Percentiles rank a stretch among this genome's conserved stretches.
Evolutionary conservation across 1,139 yeast species (phyloP).

Genomic region (Debaryomyces udenii): DNA sequence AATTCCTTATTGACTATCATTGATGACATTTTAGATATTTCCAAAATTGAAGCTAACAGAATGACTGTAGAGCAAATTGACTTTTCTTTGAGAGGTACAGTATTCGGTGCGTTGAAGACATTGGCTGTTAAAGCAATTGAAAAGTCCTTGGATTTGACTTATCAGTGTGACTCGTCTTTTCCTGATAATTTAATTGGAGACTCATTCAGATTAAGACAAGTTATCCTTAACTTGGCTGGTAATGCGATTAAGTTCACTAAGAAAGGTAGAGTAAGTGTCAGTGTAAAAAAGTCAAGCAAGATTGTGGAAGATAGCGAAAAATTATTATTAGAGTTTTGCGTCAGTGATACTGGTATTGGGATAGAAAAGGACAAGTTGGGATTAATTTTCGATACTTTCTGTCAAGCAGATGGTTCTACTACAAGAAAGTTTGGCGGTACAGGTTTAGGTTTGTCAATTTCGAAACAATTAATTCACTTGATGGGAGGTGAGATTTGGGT

Average conservation of each 20-base stretch:
- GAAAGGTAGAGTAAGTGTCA: conserved; percentile 71
- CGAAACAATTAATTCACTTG: conserved; percentile 80
- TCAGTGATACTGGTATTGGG: conserved; percentile 88
- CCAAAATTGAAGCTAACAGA: conserved; percentile 88
- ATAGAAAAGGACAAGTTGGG: conserved; percentile 82
- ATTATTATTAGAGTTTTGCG: conserved; percentile 77
- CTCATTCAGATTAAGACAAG: conserved; percentile 83
- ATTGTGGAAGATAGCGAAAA: conserved; percentile 52
- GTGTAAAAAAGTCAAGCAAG: conserved; percentile 56
- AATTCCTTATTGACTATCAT: conserved; percentile 81
- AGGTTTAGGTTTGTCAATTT: conserved; percentile 82
- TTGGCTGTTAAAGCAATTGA: conserved; percentile 88
- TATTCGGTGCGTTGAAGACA: conserved; percentile 85
- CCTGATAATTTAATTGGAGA: conserved; percentile 87
- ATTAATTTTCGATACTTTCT: conserved; percentile 81
- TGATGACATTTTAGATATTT: conserved; percentile 87
- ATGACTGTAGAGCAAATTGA: conserved; percentile 92
- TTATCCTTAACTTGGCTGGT: conserved; percentile 80
- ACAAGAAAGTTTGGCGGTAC: conserved; percentile 93
- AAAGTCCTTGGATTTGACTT: conserved; percentile 75
- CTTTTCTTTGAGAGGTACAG: conserved; percentile 81
- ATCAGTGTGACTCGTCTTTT: conserved; percentile 82
- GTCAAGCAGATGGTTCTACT: conserved; percentile 92
- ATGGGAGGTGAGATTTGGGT: conserved; percentile 96
- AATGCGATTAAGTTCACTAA: conserved; percentile 87